A percentile compares a stretch with the other conserved stretches of the same genome.
Evolutionary conservation across 2,329 filamentous ascomycete species (phyloP).

Genomic region (Cladosporium sp.): DNA sequence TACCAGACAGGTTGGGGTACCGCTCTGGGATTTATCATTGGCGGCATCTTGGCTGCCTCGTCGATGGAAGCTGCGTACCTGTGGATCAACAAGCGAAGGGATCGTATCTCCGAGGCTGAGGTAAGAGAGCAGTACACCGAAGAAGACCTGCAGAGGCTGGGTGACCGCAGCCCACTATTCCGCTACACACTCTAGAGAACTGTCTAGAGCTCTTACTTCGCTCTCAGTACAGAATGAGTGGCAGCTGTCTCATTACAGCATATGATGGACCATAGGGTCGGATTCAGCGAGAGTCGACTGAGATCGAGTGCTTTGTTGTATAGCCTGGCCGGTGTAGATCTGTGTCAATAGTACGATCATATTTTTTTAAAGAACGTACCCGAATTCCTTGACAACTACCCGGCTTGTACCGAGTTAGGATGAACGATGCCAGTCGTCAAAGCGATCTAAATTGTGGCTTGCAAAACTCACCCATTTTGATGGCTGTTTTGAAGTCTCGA

Average conservation of each 20-base stretch:
- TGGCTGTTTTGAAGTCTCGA: neutral
- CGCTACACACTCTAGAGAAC: conserved; percentile 33
- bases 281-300: neutral
- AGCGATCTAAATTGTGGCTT: neutral
- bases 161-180: conserved; percentile 44
- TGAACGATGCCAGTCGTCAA: neutral
- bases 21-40: conserved; percentile 26
- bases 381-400: neutral
- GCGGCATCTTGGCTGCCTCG: conserved; percentile 30
- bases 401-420: neutral
- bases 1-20: conserved; percentile 53
- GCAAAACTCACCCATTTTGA: neutral
- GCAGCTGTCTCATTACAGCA: neutral
- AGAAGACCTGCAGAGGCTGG: conserved; percentile 41
- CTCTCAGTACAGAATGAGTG: neutral
- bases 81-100: conserved; percentile 39
- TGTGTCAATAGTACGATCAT: neutral
- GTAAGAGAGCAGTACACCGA: conserved; percentile 39
- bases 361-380: neutral
- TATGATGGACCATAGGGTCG: neutral
- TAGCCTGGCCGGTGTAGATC: too few species aligned
- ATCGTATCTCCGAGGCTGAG: conserved; percentile 36
- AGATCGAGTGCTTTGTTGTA: too few species aligned
- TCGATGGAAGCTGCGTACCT: conserved; percentile 26
- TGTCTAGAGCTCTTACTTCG: too few species aligned